Conservation (phyloP, 768 basidiomycete genomes). For the Suillus americanus region DNA sequence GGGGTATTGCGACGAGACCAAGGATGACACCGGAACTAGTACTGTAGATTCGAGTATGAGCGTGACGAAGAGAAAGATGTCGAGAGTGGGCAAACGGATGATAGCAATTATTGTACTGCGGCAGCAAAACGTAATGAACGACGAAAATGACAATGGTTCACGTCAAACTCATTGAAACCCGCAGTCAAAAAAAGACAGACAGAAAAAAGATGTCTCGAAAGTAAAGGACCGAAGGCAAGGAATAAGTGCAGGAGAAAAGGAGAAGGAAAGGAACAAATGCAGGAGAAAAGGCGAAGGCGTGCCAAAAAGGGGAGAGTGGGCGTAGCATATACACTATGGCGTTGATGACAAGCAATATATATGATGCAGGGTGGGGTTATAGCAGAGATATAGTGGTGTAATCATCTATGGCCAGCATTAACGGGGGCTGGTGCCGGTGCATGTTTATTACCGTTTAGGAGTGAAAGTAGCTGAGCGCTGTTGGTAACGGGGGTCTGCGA, state of each 20-base stretch:
- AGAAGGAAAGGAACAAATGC: conserved; percentile 2
- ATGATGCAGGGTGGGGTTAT: conserved; percentile 14
- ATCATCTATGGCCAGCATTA: conserved; percentile 24
- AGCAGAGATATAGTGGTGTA: conserved; percentile 5
- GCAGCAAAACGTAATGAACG: conserved; percentile 21
- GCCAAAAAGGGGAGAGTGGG: conserved; percentile 4
- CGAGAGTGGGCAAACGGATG: conserved; percentile 17
- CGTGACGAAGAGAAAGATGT: conserved; percentile 15
- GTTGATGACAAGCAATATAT: conserved; percentile 19
- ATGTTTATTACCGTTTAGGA: conserved; percentile 31
- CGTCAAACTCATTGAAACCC: conserved; percentile 20
- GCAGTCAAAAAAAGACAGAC: conserved; percentile 17
- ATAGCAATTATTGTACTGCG: conserved; percentile 31
- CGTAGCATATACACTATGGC: conserved; percentile 8
- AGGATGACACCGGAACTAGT: conserved; percentile 31
- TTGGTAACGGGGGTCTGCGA: conserved; percentile 22
- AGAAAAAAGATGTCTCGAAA: conserved; percentile 15
- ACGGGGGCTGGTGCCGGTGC: conserved; percentile 10
- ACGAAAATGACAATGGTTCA: conserved; percentile 26
- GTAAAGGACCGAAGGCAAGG: conserved; percentile 1
- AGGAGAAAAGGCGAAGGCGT: conserved; percentile 18
- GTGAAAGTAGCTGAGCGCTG: conserved; percentile 34
- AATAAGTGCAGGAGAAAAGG: conserved; percentile 9
- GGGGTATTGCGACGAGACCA: conserved; percentile 33
- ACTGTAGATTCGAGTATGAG: conserved; percentile 26